Base-by-base conservation (phyloP, 305 asterid species). In the Solanum hybrid region DNA sequence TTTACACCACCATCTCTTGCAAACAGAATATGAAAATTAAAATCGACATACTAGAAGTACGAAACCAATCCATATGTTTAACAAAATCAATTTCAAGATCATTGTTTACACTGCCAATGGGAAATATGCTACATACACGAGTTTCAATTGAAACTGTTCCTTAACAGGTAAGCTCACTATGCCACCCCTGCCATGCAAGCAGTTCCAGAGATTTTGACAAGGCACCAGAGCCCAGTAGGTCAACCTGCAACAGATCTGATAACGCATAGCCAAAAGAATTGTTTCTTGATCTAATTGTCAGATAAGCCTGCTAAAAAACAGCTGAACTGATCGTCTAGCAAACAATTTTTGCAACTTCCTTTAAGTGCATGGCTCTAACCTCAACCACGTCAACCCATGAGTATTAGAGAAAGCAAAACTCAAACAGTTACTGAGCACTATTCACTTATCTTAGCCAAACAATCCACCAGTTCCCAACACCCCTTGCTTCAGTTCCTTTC, bases 401-500 rank as follows among this genome's bases (percentile, higher is more conserved):
- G 87, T 89, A 91, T 81, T 86, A 91, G 88, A 92, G 90, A 89
- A 87, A 65, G 89, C 89, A 88, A 89, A 87, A 88, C 80, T 89
- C 88, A 89, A 86, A 36, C 87, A 91, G 57, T 90, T 75, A 88
- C 90, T 80, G 79, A 87, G 91, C 90, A 88, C 81, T 72, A 89
- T 70, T 86, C 70, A 90, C 93, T 73, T 87, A 93, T 93, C 95
- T 92, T 93, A 97, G 83, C 98, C 93, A 94, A 97, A 97, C 88
- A 95, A 92, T 72, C 95, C 93, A 89, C 97, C 97, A 57, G 94
- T 93, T 83, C 98, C 98, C 22, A 95, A 88, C 90, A 94, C 97
- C 90, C 95, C 95, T 93, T 95, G 98, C 90, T 93, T 96, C 89
- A 96, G 89, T 93, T 97, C 98, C 90, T 95, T 96, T 90, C 95